Base-by-base conservation (phyloP, 345 rosid species). In the Laguncularia racemosa region DNA sequence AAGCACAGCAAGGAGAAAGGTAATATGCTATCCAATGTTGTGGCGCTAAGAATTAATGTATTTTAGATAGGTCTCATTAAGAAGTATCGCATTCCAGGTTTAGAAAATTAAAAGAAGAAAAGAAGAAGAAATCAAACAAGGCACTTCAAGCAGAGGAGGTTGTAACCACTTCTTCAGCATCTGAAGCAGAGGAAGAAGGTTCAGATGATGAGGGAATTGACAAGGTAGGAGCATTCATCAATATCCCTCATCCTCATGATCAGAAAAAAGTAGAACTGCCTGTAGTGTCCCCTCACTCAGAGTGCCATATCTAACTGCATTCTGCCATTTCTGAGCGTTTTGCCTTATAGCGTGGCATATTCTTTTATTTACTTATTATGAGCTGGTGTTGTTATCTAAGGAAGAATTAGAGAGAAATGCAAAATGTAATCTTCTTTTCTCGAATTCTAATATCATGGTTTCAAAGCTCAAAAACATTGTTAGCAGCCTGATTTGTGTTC, bases 41-140 rank as follows among this genome's bases (percentile, higher is more conserved):
- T 47, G 17, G 9, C 33, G 6, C 45, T 54, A 44, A 49, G 46
- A 56, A 63, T 50, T 47, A 14, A 55, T 60, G 26, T 19, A 19
- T 21, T 4, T 26, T 14, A 7, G 38, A 33, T 45, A 44, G 50
- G 61, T 58, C 59, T 64, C 51, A 65, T 55, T 54, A 63, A 46
- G 46, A 68, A 54, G 52, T 54, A 63, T 49, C 47, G 55, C 48
- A 61, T 52, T 56, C 60, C 95, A 93, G 99, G 78, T 82, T 89
- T 70, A 85, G 80, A 72, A 79, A 77, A 65, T 61, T 84, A 56
- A 89, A 82, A 70, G 95, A 92, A 69, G 99, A 85, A 64, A 83
- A 73, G 67, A 73, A 73, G 56, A 76, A 70, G 69, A 79, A 71
- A 61, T 60, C 65, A 64, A 63, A 71, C 81, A 86, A 83, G 74